Conservation (phyloP, 176 grass and related monocot species). For the Carex littledalei region DNA sequence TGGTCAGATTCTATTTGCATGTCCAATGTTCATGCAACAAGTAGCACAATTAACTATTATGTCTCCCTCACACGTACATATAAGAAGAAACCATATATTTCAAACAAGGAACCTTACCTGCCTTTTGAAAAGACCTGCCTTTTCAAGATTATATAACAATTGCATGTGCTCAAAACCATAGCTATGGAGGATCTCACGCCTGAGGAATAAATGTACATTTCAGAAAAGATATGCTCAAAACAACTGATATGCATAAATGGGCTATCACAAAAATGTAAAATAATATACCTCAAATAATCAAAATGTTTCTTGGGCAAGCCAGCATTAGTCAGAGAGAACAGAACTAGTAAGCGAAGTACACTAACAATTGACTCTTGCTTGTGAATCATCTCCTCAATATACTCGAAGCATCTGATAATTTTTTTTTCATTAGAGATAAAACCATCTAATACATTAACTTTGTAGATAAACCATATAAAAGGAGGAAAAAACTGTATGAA, state of each 20-base stretch:
- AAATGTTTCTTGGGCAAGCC: constrained; percentile 88
- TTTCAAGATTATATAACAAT: constrained; percentile 89
- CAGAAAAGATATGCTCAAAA: not conserved
- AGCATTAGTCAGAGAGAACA: constrained; percentile 88
- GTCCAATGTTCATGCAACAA: not conserved
- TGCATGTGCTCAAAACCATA: constrained; percentile 95
- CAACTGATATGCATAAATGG: not conserved
- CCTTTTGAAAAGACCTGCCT: constrained; percentile 69
- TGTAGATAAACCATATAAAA: not conserved
- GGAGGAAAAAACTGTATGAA: constrained; percentile 14
- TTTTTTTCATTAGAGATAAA: not conserved
- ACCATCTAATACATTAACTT: not conserved
- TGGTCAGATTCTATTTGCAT: not conserved
- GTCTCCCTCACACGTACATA: not conserved
- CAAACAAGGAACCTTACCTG: constrained; percentile 50
- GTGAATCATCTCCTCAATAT: constrained; percentile 97
- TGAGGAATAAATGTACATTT: constrained; percentile 22
- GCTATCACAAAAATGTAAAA: constrained; percentile 4
- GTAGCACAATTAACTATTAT: constrained; percentile 10
- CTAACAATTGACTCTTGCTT: constrained; percentile 89
- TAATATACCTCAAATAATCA: constrained; percentile 74
- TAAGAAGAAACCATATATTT: not conserved
- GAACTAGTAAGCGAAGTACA: constrained; percentile 74
- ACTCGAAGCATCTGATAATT: constrained; percentile 81
- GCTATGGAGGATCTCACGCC: constrained; percentile 91